A percentile compares a stretch with the other conserved stretches of the same genome.
phyloP scores from a whole-genome alignment of 192 early-diverging fungal species.

The Rhizophlyctis rosea region DNA sequence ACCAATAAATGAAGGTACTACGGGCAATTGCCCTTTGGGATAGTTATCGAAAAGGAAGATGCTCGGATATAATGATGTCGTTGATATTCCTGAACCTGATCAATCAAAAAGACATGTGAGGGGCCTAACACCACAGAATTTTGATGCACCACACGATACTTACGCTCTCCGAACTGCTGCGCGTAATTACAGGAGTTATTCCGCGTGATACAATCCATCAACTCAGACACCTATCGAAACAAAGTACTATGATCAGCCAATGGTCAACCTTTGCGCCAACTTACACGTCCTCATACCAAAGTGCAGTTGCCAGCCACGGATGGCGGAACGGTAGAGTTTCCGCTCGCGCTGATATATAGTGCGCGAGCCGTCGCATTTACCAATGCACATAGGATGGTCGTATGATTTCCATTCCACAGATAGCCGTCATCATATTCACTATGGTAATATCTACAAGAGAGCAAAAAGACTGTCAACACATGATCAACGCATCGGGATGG shows the following conservation, averaged over 20 bases:
- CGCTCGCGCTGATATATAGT: conserved; percentile 52
- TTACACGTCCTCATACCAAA: too few relatives aligned
- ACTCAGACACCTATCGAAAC: conserved; percentile 19
- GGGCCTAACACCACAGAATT: too few relatives aligned
- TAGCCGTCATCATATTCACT: conserved; percentile 60
- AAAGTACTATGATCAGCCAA: neutral
- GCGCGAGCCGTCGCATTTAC: conserved; percentile 57
- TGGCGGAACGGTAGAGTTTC: conserved; percentile 39
- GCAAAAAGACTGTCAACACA: conserved; percentile 1
- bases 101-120: too few relatives aligned
- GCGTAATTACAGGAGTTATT: conserved; percentile 58
- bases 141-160: too few relatives aligned
- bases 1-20: conserved; percentile 22
- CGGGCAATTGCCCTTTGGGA: too few relatives aligned
- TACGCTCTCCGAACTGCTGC: conserved; percentile 4
- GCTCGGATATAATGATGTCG: conserved; percentile 1
- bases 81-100: neutral
- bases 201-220: conserved; percentile 62
- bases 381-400: conserved; percentile 54
- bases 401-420: conserved; percentile 32
- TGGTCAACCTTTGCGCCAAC: too few relatives aligned
- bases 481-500: too few relatives aligned
- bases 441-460: conserved; percentile 51
- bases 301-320: conserved; percentile 51
- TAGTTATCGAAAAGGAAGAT: conserved; percentile 25